Conservation (phyloP, 371 early-diverging fungal genomes). For the Apophysomyces trapeziformis region DNA sequence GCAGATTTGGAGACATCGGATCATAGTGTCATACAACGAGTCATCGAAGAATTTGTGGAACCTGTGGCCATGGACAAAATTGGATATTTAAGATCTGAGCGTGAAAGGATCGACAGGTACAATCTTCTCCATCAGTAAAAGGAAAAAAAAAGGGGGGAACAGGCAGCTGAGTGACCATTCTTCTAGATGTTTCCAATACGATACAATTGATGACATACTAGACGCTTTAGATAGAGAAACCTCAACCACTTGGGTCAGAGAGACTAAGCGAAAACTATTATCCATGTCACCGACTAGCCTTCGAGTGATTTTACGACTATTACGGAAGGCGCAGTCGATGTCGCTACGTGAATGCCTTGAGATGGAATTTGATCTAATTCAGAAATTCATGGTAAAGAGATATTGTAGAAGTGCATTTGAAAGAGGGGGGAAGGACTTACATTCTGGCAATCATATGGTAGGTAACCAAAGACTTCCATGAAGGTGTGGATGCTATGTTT, state of each 20-base stretch:
- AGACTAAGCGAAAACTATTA: constrained; percentile 70
- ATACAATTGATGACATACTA: constrained; percentile 83
- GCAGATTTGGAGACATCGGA: constrained; percentile 84
- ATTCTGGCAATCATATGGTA: background rate
- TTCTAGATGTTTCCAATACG: constrained; percentile 78
- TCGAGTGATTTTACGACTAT: constrained; percentile 80
- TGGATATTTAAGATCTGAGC: constrained; percentile 61
- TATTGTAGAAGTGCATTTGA: background rate
- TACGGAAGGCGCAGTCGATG: constrained; percentile 70
- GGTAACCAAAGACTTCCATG: constrained; percentile 38
- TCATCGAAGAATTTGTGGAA: constrained; percentile 87
- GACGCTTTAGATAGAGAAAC: constrained; percentile 68
- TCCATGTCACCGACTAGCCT: constrained; percentile 85
- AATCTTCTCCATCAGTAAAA: no score
- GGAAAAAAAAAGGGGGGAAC: no score
- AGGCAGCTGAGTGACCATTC: constrained; percentile 20
- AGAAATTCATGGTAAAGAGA: constrained; percentile 29
- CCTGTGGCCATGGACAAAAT: constrained; percentile 24
- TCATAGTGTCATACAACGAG: constrained; percentile 82
- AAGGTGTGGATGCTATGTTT: constrained; percentile 45
- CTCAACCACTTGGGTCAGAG: constrained; percentile 69
- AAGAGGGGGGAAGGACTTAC: no score
- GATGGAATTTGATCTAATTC: constrained; percentile 85
- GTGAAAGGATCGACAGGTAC: constrained; percentile 77
- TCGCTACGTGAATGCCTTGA: constrained; percentile 78